Evolutionary conservation across 176 grass and related monocot species (phyloP).

Genomic region (Guadua angustifolia): DNA sequence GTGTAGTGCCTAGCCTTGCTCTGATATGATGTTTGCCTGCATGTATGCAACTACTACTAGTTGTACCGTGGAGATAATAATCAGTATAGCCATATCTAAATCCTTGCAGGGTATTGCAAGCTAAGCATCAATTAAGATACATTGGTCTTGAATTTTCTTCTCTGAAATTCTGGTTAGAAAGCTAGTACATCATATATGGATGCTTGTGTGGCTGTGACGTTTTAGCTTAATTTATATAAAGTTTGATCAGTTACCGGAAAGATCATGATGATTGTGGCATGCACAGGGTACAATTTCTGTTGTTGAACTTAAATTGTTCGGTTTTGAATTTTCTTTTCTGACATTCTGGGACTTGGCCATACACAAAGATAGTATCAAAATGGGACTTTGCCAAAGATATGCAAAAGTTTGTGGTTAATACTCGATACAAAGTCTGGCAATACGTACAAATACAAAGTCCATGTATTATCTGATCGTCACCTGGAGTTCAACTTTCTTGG

Average conservation of each 20-base stretch:
- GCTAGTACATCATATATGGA: not conserved
- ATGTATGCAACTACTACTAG: not conserved
- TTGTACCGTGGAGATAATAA: constrained; percentile 2
- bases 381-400: not conserved
- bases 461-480: not conserved
- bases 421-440: not conserved
- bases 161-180: not conserved
- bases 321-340: constrained; percentile 5
- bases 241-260: not conserved
- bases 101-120: not conserved
- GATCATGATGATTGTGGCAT: not conserved
- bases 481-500: not conserved
- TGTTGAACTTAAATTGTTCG: not conserved
- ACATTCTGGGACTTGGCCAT: not conserved
- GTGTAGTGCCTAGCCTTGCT: not conserved
- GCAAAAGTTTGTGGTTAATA: not conserved
- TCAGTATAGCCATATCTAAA: not conserved
- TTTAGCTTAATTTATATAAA: constrained; percentile 13
- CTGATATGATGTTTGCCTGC: constrained; percentile 11
- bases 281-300: not conserved
- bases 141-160: not conserved
- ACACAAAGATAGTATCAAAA: not conserved
- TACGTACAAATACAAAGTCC: not conserved
- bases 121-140: not conserved
- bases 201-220: not conserved